These are phyloP conservation scores for Chalciporus piperatus DNA, from an alignment of 768 basidiomycete genomes.

Conservation along the genomic window DNA sequence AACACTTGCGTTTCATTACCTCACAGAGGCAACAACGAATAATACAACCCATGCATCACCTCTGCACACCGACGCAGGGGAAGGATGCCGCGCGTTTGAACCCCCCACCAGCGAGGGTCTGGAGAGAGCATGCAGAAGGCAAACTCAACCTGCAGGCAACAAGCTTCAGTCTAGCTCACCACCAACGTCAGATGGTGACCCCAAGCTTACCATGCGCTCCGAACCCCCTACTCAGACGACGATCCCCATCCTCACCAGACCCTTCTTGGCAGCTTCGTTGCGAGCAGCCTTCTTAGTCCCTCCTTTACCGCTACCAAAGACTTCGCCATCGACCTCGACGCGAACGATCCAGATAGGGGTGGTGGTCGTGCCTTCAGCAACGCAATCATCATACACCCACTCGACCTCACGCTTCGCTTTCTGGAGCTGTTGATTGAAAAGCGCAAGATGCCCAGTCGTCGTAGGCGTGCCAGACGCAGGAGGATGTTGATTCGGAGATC, in stretches of 20 bases:
- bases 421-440: conserved; percentile 79
- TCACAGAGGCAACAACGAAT: not conserved
- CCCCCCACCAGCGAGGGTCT: conserved; percentile 52
- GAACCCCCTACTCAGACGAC: conserved; percentile 32
- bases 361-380: conserved; percentile 48
- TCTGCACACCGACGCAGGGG: conserved; percentile 65
- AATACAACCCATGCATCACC: conserved; percentile 41
- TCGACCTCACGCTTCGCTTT: conserved; percentile 56
- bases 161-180: not conserved
- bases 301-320: conserved; percentile 61
- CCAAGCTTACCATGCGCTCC: conserved; percentile 30
- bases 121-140: conserved; percentile 52
- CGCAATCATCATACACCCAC: conserved; percentile 63
- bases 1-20: not conserved
- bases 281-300: conserved; percentile 77
- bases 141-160: not conserved
- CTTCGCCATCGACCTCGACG: conserved; percentile 58
- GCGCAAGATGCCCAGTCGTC: conserved; percentile 62
- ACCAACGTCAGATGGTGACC: not conserved
- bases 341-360: conserved; percentile 76
- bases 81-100: conserved; percentile 11
- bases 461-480: conserved; percentile 26
- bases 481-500: conserved; percentile 5
- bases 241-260: conserved; percentile 58
- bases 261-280: conserved; percentile 80